phyloP scores from a whole-genome alignment of 129 eudicot species.

The Daucus carota region DH1_v3.0 NC_030388.2:4694501-4695000 shows the following conservation, averaged over 20 bases:
- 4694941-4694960: conserved; percentile 97
- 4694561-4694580: conserved; percentile 55
- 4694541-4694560: conserved; percentile 51
- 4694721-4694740: background rate
- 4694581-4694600: conserved; percentile 48
- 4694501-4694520: conserved; percentile 4
- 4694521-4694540: conserved; percentile 25
- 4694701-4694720: background rate
- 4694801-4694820: conserved; percentile 78
- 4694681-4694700: conserved; percentile 37
- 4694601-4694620: too few species aligned
- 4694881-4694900: conserved; percentile 71
- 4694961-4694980: background rate
- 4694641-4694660: too few species aligned
- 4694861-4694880: conserved; percentile 80
- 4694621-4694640: too few species aligned
- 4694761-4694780: background rate
- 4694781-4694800: background rate
- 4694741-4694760: background rate
- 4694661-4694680: too few species aligned
- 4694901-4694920: conserved; percentile 99
- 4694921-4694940: conserved; percentile 96
- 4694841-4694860: conserved; percentile 37
- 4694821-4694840: conserved; percentile 63
- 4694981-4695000: background rate